These are phyloP conservation scores for Saccharomycopsis lassenensis DNA, from an alignment of 805 yeast species.

Conservation along the genomic window DNA sequence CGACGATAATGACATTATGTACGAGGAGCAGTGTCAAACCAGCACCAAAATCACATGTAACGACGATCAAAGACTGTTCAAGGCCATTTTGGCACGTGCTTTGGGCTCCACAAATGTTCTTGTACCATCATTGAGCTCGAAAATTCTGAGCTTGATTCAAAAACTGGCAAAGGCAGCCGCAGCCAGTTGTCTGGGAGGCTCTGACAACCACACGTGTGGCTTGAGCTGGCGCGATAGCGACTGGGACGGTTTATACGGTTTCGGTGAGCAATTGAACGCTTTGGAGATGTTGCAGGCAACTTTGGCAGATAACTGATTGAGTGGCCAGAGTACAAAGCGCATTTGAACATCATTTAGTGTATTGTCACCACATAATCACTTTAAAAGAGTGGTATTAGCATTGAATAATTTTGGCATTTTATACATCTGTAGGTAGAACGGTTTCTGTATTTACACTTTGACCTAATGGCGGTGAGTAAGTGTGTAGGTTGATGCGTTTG, in stretches of 20 bases:
- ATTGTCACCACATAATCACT: too few species aligned
- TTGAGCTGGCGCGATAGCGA: slow-evolving; percentile 46
- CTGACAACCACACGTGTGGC: slow-evolving; percentile 71
- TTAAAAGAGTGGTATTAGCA: background rate
- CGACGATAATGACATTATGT: slow-evolving; percentile 37
- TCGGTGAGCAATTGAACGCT: slow-evolving; percentile 74
- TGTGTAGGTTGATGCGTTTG: too few species aligned
- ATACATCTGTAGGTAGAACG: too few species aligned
- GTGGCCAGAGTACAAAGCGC: slow-evolving; percentile 17
- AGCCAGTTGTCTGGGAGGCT: slow-evolving; percentile 59
- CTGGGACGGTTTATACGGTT: slow-evolving; percentile 58
- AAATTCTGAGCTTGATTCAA: slow-evolving; percentile 31
- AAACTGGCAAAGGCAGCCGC: slow-evolving; percentile 61
- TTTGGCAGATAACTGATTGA: slow-evolving; percentile 38
- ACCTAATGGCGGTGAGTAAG: too few species aligned
- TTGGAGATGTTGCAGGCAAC: too few species aligned
- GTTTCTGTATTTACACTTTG: too few species aligned
- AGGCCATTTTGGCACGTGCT: slow-evolving; percentile 56
- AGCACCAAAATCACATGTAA: slow-evolving; percentile 35
- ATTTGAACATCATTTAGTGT: too few species aligned
- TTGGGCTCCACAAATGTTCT: slow-evolving; percentile 46
- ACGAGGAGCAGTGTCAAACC: slow-evolving; percentile 51
- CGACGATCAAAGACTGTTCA: slow-evolving; percentile 68
- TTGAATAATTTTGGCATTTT: too few species aligned
- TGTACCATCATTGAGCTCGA: slow-evolving; percentile 37